phyloP scores from a whole-genome alignment of 176 grass and related monocot genomes.

The Ananas comosus region DNA sequence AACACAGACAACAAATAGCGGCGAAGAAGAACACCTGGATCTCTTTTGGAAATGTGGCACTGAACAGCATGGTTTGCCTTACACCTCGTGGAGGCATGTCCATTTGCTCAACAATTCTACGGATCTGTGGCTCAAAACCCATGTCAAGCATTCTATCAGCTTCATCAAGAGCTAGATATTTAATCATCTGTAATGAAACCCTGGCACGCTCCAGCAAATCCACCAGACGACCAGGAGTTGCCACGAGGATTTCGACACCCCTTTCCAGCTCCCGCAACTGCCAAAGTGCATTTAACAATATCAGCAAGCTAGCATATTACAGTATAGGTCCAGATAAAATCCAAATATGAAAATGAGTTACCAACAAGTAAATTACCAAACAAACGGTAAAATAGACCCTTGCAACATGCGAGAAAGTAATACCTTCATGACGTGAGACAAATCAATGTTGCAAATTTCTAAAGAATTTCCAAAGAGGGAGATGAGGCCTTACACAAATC shows the following conservation, averaged over 20 bases:
- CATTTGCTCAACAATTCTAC: constrained; percentile 88
- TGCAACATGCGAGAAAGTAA: too few species aligned
- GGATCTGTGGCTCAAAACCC: constrained; percentile 96
- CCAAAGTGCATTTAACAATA: constrained; percentile 12
- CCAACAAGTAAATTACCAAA: not conserved
- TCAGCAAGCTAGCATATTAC: not conserved
- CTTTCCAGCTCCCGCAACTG: constrained; percentile 87
- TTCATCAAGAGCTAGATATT: constrained; percentile 83
- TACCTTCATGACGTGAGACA: too few species aligned
- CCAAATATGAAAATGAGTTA: not conserved
- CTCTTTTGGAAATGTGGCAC: constrained; percentile 95
- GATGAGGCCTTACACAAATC: too few species aligned
- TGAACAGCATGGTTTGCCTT: constrained; percentile 95
- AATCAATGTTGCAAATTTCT: too few species aligned
- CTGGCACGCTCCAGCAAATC: constrained; percentile 90
- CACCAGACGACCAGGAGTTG: constrained; percentile 91
- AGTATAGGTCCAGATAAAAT: not conserved
- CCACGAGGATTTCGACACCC: constrained; percentile 92
- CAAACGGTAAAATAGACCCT: not conserved
- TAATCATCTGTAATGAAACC: constrained; percentile 82
- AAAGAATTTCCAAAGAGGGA: too few species aligned
- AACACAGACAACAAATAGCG: not conserved
- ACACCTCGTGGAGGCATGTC: constrained; percentile 75
- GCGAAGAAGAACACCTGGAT: constrained; percentile 52
- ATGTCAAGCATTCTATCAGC: constrained; percentile 98